phyloP scores from a whole-genome alignment of 148 eudicot species.

The Rhododendron molle region DNA sequence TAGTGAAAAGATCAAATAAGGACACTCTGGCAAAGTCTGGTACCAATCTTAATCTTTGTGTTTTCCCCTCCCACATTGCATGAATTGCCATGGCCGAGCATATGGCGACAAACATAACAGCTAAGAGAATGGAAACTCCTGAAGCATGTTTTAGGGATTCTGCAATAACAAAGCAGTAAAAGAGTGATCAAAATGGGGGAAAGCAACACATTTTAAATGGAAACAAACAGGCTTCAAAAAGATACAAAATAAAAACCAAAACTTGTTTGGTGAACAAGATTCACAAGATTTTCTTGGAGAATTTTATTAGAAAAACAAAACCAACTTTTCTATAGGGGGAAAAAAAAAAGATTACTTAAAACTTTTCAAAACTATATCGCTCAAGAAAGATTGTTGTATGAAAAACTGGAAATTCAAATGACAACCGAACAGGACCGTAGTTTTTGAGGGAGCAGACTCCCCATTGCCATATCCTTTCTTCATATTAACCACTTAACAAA shows the following conservation, averaged over 20 bases:
- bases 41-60: constrained; percentile 47
- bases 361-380: background rate
- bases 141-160: constrained; percentile 90
- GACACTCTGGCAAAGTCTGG: constrained; percentile 70
- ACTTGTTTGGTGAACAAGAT: background rate
- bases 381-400: background rate
- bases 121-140: constrained; percentile 76
- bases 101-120: constrained; percentile 68
- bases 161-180: constrained; percentile 30
- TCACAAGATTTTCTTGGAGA: background rate
- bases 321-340: background rate
- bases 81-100: constrained; percentile 71
- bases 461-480: background rate
- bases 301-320: background rate
- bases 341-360: background rate
- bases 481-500: background rate
- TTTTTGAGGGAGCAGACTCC: background rate
- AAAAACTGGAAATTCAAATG: background rate
- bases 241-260: background rate
- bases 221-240: background rate
- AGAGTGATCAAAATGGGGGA: background rate
- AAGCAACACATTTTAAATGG: background rate
- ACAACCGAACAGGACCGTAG: background rate
- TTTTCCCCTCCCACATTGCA: constrained; percentile 61
- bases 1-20: constrained; percentile 59